These are phyloP conservation scores for Heliocybe sulcata DNA, from an alignment of 1,284 basidiomycete genomes.

Conservation along the genomic window DNA sequence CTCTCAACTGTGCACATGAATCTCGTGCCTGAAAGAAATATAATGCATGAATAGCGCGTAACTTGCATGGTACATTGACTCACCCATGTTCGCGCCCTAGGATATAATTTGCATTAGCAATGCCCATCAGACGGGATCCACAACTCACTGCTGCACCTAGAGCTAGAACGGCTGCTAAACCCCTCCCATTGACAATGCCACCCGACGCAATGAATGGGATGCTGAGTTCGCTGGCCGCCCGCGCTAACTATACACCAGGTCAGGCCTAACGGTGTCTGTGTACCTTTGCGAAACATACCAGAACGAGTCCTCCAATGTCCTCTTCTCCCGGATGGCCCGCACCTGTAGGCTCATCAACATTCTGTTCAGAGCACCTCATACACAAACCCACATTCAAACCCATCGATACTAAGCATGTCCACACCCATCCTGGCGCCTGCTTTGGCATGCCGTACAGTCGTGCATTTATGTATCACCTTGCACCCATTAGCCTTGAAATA, in stretches of 20 bases:
- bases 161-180: slow-evolving; percentile 76
- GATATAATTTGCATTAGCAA: not conserved
- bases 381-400: slow-evolving; percentile 68
- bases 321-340: slow-evolving; percentile 95
- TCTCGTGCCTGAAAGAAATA: slow-evolving; percentile 51
- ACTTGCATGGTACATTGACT: slow-evolving; percentile 13
- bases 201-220: slow-evolving; percentile 89
- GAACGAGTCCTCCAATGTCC: slow-evolving; percentile 86
- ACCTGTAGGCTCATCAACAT: slow-evolving; percentile 32
- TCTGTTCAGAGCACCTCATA: not conserved
- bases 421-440: slow-evolving; percentile 76
- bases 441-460: slow-evolving; percentile 82
- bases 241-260: slow-evolving; percentile 53
- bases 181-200: slow-evolving; percentile 77
- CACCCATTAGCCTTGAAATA: slow-evolving; percentile 75
- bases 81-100: slow-evolving; percentile 83
- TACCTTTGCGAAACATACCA: slow-evolving; percentile 41
- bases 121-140: not conserved
- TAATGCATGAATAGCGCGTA: slow-evolving; percentile 2
- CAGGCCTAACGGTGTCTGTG: not conserved
- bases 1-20: slow-evolving; percentile 82
- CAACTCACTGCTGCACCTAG: slow-evolving; percentile 72
- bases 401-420: slow-evolving; percentile 84
- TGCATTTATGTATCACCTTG: slow-evolving; percentile 89
- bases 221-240: slow-evolving; percentile 80